Evolutionary conservation across 495 filamentous ascomycete genomes (phyloP).

Genomic region (Aspergillus ellipticus): DNA sequence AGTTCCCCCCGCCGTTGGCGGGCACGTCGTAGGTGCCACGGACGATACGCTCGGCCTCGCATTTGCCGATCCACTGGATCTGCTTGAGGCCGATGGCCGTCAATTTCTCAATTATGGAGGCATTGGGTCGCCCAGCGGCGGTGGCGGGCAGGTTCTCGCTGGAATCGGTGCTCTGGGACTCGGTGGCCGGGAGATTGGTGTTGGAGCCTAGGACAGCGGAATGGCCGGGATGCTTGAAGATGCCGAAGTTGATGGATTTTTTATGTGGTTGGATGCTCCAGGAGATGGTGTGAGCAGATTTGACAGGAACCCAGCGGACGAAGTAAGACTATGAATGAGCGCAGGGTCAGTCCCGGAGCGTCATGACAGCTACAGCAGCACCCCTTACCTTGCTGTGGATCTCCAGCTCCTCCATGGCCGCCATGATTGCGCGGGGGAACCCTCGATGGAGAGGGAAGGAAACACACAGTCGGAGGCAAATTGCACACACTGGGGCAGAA

Average conservation of each 20-base stretch:
- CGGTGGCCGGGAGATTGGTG: slow-evolving; percentile 35
- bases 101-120: slow-evolving; percentile 70
- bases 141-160: slow-evolving; percentile 37
- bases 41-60: slow-evolving; percentile 93
- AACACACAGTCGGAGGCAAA: no score
- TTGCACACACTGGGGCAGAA: no score
- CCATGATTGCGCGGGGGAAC: slow-evolving; percentile 53
- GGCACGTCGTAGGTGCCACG: slow-evolving; percentile 83
- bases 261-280: slow-evolving; percentile 98
- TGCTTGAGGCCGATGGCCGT: slow-evolving; percentile 79
- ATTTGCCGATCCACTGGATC: slow-evolving; percentile 88
- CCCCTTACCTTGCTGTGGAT: slow-evolving; percentile 86
- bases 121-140: slow-evolving; percentile 39
- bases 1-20: slow-evolving; percentile 76
- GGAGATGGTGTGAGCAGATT: slow-evolving; percentile 84
- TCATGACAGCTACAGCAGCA: not conserved
- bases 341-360: slow-evolving; percentile 1
- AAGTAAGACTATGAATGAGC: slow-evolving; percentile 75
- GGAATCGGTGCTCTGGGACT: slow-evolving; percentile 44
- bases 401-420: slow-evolving; percentile 94
- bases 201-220: slow-evolving; percentile 47
- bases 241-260: slow-evolving; percentile 95
- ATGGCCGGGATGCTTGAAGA: slow-evolving; percentile 91
- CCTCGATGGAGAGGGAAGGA: no score
- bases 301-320: slow-evolving; percentile 92